These are phyloP conservation scores for Paramecium primaurelia DNA, from an alignment of 73 alveolate genomes.

Conservation along the genomic window DNA sequence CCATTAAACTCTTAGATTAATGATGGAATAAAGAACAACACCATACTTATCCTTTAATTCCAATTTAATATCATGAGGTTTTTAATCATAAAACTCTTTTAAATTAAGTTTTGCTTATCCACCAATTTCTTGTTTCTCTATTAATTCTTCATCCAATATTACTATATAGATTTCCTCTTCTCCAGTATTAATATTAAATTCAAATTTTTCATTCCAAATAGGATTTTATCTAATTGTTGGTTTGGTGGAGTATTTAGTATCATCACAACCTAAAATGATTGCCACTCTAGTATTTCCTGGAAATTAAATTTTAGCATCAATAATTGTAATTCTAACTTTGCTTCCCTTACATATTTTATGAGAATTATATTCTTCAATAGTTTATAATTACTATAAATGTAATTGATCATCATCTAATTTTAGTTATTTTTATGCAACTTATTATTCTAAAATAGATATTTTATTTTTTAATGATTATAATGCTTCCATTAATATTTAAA, in stretches of 20 bases:
- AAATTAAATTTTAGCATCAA: neutral
- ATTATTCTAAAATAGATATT: neutral
- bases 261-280: neutral
- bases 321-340: neutral
- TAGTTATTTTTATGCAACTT: neutral
- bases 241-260: neutral
- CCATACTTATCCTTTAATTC: slow-evolving; percentile 12
- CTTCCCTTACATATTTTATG: neutral
- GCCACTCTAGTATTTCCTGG: neutral
- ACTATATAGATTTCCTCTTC: neutral
- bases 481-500: neutral
- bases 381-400: neutral
- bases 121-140: neutral
- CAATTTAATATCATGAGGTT: neutral
- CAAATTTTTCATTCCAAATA: slow-evolving; percentile 5
- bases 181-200: neutral
- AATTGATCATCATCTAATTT: neutral
- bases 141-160: slow-evolving; percentile 29
- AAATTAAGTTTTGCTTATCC: neutral
- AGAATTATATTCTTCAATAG: neutral
- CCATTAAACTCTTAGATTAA: neutral
- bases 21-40: neutral
- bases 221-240: neutral
- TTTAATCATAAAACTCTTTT: neutral
- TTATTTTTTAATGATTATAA: neutral